phyloP scores from a whole-genome alignment of 768 basidiomycete species.

The Steccherinum ochraceum region DNA sequence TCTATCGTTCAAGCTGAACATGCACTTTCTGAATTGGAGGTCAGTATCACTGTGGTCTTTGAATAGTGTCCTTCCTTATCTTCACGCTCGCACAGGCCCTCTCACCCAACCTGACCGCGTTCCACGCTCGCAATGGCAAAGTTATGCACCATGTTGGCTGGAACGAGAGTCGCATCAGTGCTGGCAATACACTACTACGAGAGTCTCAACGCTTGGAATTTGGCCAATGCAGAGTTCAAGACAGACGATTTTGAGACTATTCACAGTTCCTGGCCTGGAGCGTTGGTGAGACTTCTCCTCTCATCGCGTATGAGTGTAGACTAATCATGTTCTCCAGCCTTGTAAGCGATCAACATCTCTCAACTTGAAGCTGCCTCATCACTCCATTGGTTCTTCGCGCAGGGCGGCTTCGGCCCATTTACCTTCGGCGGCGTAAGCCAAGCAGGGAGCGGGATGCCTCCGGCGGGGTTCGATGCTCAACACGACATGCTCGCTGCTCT shows the following conservation, averaged over 20 bases:
- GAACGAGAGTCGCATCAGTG: slow-evolving; percentile 10
- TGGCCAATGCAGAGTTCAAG: slow-evolving; percentile 1
- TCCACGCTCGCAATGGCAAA: not conserved
- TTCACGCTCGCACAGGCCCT: too few relatives aligned
- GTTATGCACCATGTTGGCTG: slow-evolving; percentile 2
- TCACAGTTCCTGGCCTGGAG: slow-evolving; percentile 26
- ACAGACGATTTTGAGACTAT: slow-evolving; percentile 25
- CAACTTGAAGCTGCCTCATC: not conserved
- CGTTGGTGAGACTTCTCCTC: slow-evolving; percentile 16
- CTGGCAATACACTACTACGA: slow-evolving; percentile 11
- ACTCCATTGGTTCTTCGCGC: not conserved
- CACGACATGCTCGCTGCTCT: not conserved
- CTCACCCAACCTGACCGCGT: not conserved
- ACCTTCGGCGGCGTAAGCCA: slow-evolving; percentile 20
- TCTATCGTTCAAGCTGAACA: not conserved
- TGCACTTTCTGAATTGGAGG: too few relatives aligned
- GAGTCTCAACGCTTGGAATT: slow-evolving; percentile 4
- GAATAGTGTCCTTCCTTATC: too few relatives aligned
- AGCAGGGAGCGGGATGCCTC: slow-evolving; percentile 6
- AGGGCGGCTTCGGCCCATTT: slow-evolving; percentile 20
- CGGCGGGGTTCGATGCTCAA: too few relatives aligned
- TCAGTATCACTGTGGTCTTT: too few relatives aligned
- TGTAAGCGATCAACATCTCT: not conserved
- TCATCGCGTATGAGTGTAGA: not conserved
- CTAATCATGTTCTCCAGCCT: not conserved